Evolutionary conservation across 2,329 filamentous ascomycete genomes (phyloP).

Genomic region (Apiospora marii): DNA sequence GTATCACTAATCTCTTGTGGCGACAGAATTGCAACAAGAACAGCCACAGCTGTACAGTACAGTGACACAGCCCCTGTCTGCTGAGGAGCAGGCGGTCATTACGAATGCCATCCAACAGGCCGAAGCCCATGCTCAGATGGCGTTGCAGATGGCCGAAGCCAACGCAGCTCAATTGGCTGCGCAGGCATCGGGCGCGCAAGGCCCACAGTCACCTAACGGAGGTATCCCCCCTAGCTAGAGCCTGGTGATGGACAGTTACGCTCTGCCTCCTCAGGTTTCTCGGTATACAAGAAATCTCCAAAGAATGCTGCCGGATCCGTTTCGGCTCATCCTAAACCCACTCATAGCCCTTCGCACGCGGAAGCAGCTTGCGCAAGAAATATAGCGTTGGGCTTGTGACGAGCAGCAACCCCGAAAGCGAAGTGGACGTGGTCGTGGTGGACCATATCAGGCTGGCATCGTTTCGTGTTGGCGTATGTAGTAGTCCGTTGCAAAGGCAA

Average conservation of each 20-base stretch:
- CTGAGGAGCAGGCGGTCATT: conserved; percentile 36
- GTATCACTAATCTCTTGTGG: not conserved
- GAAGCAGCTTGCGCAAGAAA: not conserved
- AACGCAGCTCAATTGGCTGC: conserved; percentile 24
- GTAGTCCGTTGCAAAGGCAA: not conserved
- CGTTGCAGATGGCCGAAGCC: conserved; percentile 30
- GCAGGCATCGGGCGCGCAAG: conserved; percentile 19
- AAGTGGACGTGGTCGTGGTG: not conserved
- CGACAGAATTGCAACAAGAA: conserved; percentile 82
- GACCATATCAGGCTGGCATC: not conserved
- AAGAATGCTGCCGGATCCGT: too few species aligned
- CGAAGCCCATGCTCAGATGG: conserved; percentile 36
- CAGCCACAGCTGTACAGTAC: conserved; percentile 88
- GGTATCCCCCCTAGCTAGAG: conserved; percentile 32
- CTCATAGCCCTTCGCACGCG: not conserved
- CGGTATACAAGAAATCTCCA: too few species aligned
- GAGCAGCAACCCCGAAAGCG: not conserved
- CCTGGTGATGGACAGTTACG: not conserved
- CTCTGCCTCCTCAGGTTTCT: not conserved
- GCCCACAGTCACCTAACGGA: conserved; percentile 30
- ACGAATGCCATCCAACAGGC: conserved; percentile 37
- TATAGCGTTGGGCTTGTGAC: not conserved
- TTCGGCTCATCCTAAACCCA: not conserved
- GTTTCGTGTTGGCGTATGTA: not conserved
- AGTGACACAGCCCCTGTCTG: conserved; percentile 65